Conservation (phyloP, 2,329 filamentous ascomycete genomes). For the Monilinia fructicola region DNA sequence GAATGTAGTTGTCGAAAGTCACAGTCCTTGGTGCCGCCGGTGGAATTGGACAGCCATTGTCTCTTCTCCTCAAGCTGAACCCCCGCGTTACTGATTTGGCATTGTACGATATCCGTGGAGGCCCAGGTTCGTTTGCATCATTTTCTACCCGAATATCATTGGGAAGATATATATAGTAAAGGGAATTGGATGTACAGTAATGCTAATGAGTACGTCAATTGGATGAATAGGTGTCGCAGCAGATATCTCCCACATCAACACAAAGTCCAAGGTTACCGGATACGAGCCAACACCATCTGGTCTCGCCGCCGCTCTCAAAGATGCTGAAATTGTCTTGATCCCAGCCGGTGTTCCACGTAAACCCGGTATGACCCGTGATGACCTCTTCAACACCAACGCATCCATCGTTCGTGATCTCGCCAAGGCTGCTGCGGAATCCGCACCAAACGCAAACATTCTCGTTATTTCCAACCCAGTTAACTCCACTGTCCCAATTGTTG, state of each 20-base stretch:
- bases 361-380: slow-evolving; percentile 98
- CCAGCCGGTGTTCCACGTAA: slow-evolving; percentile 99
- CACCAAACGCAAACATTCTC: slow-evolving; percentile 90
- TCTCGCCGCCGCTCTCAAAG: slow-evolving; percentile 83
- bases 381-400: slow-evolving; percentile 99
- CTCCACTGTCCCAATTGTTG: slow-evolving; percentile 96
- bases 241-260: slow-evolving; percentile 96
- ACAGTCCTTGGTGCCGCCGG: slow-evolving; percentile 94
- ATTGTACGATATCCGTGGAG: slow-evolving; percentile 80
- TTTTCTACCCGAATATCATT: background rate
- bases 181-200: background rate
- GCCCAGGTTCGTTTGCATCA: slow-evolving; percentile 20
- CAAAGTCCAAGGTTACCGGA: slow-evolving; percentile 80
- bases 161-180: background rate
- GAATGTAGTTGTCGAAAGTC: slow-evolving; percentile 84
- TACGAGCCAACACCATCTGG: slow-evolving; percentile 85
- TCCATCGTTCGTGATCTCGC: slow-evolving; percentile 94
- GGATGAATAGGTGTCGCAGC: slow-evolving; percentile 87
- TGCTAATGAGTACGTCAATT: slow-evolving; percentile 16
- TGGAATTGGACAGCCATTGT: slow-evolving; percentile 96
- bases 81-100: slow-evolving; percentile 88
- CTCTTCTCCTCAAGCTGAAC: slow-evolving; percentile 89
- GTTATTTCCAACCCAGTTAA: slow-evolving; percentile 99
- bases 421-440: slow-evolving; percentile 81
- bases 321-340: slow-evolving; percentile 94